Evolutionary conservation across 257 asterid genomes (phyloP).

Genomic region (Prunella vulgaris): DNA sequence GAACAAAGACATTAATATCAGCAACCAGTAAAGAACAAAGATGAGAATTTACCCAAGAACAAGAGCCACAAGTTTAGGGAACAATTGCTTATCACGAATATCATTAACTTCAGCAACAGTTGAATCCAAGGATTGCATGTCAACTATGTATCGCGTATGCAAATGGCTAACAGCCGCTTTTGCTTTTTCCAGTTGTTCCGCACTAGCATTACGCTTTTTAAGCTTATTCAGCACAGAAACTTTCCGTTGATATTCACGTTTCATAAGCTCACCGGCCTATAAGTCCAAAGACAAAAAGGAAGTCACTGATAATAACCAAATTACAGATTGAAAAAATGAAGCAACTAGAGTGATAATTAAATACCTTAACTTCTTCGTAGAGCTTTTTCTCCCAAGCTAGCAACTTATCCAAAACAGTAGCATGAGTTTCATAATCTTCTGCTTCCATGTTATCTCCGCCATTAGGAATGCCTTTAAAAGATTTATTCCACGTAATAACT

Average conservation of each 20-base stretch:
- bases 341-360: neutral
- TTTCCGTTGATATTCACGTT: slow-evolving; percentile 83
- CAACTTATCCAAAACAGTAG: slow-evolving; percentile 91
- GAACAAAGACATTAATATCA: no score
- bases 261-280: slow-evolving; percentile 88
- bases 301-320: neutral
- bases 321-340: neutral
- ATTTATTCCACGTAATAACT: slow-evolving; percentile 95
- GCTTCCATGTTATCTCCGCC: slow-evolving; percentile 59
- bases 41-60: slow-evolving; percentile 62
- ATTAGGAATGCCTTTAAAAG: slow-evolving; percentile 64
- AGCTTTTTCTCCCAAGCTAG: slow-evolving; percentile 99
- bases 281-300: slow-evolving; percentile 17
- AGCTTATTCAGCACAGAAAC: slow-evolving; percentile 65
- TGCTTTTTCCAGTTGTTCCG: slow-evolving; percentile 84
- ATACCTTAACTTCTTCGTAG: slow-evolving; percentile 95
- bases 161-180: slow-evolving; percentile 96
- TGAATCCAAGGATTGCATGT: slow-evolving; percentile 95
- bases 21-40: neutral
- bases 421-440: slow-evolving; percentile 84
- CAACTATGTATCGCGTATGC: slow-evolving; percentile 92
- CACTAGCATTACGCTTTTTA: slow-evolving; percentile 67
- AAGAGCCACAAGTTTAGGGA: slow-evolving; percentile 81
- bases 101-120: slow-evolving; percentile 88
- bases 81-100: slow-evolving; percentile 85